These are phyloP conservation scores for Terana coerulea DNA, from an alignment of 768 basidiomycete genomes.

Conservation along the genomic window DNA sequence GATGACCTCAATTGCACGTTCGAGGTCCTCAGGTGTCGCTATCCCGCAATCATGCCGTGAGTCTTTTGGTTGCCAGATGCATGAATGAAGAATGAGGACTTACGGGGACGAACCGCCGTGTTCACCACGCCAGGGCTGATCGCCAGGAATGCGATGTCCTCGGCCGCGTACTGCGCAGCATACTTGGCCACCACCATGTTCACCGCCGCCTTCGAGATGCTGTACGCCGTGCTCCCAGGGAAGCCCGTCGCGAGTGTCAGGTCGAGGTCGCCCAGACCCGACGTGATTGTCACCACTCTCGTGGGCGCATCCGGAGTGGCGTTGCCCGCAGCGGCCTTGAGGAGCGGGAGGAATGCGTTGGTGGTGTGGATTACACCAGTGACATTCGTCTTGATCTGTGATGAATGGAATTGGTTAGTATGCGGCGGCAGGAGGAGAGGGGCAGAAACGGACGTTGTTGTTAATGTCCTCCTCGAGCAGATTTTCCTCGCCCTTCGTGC, in stretches of 20 bases:
- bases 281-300: slow-evolving; percentile 33
- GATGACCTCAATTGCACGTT: neutral
- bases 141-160: slow-evolving; percentile 34
- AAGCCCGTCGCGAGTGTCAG: slow-evolving; percentile 18
- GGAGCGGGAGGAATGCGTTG: slow-evolving; percentile 37
- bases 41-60: neutral
- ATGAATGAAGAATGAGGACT: neutral
- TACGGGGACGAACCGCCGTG: slow-evolving; percentile 19
- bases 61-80: neutral
- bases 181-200: slow-evolving; percentile 37
- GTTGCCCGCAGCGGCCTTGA: slow-evolving; percentile 28
- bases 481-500: slow-evolving; percentile 12
- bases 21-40: slow-evolving; percentile 16
- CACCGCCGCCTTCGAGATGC: slow-evolving; percentile 34
- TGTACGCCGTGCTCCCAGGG: slow-evolving; percentile 23
- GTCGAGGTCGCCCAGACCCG: slow-evolving; percentile 28
- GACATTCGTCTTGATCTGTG: slow-evolving; percentile 32
- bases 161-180: slow-evolving; percentile 26
- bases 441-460: slow-evolving; percentile 13
- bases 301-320: neutral
- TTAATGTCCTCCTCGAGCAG: slow-evolving; percentile 22
- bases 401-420: neutral
- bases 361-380: slow-evolving; percentile 32
- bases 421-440: neutral
- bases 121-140: slow-evolving; percentile 37